Percentiles rank a stretch among this genome's conserved stretches.
These are phyloP conservation scores for Globisporangium polare DNA, from an alignment of 352 stramenopile genomes.

Conservation along the genomic window DNA sequence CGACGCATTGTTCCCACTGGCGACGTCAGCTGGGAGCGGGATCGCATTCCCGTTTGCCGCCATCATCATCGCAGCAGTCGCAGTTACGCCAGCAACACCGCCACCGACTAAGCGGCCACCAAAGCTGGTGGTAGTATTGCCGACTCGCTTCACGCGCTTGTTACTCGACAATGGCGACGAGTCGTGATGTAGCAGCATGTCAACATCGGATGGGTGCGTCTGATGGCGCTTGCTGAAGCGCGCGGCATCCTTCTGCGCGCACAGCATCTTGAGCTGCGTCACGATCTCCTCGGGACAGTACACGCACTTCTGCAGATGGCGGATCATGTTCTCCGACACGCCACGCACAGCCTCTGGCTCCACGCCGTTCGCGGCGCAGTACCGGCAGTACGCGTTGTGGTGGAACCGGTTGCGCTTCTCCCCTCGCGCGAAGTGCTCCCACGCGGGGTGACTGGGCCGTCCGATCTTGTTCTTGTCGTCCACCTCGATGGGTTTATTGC, in stretches of 20 bases:
- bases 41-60: background rate
- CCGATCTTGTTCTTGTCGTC: conserved; percentile 69
- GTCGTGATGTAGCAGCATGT: conserved; percentile 32
- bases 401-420: conserved; percentile 83
- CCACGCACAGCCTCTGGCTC: conserved; percentile 46
- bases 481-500: conserved; percentile 13
- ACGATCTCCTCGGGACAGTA: conserved; percentile 72
- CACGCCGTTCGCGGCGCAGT: conserved; percentile 55
- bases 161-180: conserved; percentile 19
- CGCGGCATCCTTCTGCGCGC: conserved; percentile 65
- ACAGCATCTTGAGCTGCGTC: conserved; percentile 56
- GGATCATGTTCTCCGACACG: conserved; percentile 83
- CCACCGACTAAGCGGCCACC: background rate
- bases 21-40: conserved; percentile 9
- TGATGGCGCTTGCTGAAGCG: conserved; percentile 73
- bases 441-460: conserved; percentile 64
- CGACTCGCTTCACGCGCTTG: conserved; percentile 21
- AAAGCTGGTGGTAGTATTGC: background rate
- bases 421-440: conserved; percentile 73
- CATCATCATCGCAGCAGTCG: background rate
- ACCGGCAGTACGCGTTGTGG: conserved; percentile 72
- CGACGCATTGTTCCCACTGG: background rate
- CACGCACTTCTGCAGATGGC: conserved; percentile 73
- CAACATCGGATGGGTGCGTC: conserved; percentile 30
- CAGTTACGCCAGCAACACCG: background rate